phyloP scores from a whole-genome alignment of 2,329 filamentous ascomycete species.

The Orbilia blumenaviensis region DNA sequence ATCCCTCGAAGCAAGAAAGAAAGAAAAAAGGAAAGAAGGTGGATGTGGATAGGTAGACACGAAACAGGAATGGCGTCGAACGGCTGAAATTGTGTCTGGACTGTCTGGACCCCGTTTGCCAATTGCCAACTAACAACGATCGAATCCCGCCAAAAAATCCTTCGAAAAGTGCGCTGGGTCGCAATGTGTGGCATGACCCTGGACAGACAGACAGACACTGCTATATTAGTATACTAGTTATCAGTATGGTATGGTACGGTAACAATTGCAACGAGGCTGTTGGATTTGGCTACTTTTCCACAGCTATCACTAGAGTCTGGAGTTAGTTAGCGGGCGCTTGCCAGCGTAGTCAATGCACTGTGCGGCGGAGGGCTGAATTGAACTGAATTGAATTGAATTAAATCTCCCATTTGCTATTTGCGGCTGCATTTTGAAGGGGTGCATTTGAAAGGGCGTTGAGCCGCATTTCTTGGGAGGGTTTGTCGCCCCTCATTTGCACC shows the following conservation, averaged over 20 bases:
- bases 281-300: too few species aligned
- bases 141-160: conserved; percentile 11
- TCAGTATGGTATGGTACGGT: too few species aligned
- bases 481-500: not conserved
- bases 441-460: too few species aligned
- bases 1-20: too few species aligned
- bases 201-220: too few species aligned
- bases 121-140: not conserved
- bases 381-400: too few species aligned
- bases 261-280: too few species aligned
- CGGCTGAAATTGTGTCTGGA: conserved; percentile 13
- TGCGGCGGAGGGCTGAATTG: conserved; percentile 11
- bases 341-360: too few species aligned
- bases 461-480: not conserved
- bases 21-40: not conserved
- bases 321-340: not conserved
- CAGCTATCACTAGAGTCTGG: not conserved
- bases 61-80: conserved; percentile 35
- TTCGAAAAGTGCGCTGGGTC: too few species aligned
- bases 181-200: conserved; percentile 24
- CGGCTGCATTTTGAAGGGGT: too few species aligned
- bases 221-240: too few species aligned
- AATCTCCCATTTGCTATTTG: too few species aligned
- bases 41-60: not conserved
- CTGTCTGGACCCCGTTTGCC: not conserved